Evolutionary conservation across 768 basidiomycete species (phyloP).

Genomic region (Mycena galericulata): DNA sequence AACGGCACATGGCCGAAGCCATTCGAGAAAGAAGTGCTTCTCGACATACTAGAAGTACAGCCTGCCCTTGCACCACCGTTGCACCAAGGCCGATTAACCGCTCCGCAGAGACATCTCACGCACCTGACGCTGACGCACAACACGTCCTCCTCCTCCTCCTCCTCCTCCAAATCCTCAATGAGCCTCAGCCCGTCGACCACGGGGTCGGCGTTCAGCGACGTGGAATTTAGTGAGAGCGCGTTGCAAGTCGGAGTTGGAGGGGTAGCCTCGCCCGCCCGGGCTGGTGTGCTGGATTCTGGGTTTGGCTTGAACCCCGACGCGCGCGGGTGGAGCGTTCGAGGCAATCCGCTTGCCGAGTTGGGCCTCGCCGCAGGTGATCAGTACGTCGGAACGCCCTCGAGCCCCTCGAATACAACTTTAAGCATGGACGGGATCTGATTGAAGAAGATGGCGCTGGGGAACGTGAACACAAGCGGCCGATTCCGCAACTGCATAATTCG

Average conservation of each 20-base stretch:
- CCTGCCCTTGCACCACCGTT: slow-evolving; percentile 1
- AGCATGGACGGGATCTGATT: too few species aligned
- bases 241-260: too few species aligned
- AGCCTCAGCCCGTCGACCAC: slow-evolving; percentile 58
- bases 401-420: slow-evolving; percentile 60
- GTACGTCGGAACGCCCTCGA: slow-evolving; percentile 81
- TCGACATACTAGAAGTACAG: slow-evolving; percentile 91
- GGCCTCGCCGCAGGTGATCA: slow-evolving; percentile 91
- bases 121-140: slow-evolving; percentile 87
- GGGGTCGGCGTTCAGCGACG: too few species aligned
- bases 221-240: too few species aligned
- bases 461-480: too few species aligned
- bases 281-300: slow-evolving; percentile 47
- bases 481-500: too few species aligned
- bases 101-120: slow-evolving; percentile 79
- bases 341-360: slow-evolving; percentile 89
- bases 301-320: not conserved
- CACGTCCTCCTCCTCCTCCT: too few species aligned
- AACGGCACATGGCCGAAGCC: slow-evolving; percentile 97
- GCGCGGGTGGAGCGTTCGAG: slow-evolving; percentile 66
- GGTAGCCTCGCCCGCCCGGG: slow-evolving; percentile 69
- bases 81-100: not conserved
- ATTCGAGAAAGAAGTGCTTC: slow-evolving; percentile 90
- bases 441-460: too few species aligned
- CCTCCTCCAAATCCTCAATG: too few species aligned